Evolutionary conservation across 208 protist species (phyloP), one percentile per base, ranked within the genome.

Genomic region (Sergeia podlipaevii): DNA sequence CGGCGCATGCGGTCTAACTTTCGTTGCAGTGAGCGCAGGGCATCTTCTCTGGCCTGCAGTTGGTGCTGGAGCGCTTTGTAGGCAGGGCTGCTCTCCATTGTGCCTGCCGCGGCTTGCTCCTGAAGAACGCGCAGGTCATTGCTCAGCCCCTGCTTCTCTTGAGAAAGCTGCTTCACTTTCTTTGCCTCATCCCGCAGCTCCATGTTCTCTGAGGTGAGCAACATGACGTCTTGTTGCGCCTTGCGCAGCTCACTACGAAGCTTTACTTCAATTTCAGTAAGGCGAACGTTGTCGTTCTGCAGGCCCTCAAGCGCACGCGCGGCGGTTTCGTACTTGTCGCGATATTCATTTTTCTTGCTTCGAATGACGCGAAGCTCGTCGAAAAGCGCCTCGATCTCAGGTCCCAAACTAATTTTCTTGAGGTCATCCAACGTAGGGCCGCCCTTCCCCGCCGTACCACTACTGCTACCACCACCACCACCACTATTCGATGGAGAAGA

Each of bases 381-480:
- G 52, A 95, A 95, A 17, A 95, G 85, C 11, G 74, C 83, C 55
- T 95, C 89, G 52, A 95, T 91, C 58, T 95, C 89, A 0, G 78
- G 67, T 10, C 89, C 89, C 20, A 95, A 74, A 52, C 93, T 90
- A 11, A 95, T 67, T 47, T 79, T 79, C 48, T 77, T 72, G 17
- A 95, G 65, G 41, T 95, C 81, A 32, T 95, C 89, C 45, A 95
- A 60, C 21, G 85, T 89, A 10, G 85, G 82, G 2, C 71, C 68
- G 10, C 28, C 28, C 0, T 67, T 62, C 3, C 47, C 46, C 17
- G 47, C 24, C 18, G 17, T 44, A n/a, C 34, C 32, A 33, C 23
- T 44, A 13, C 48, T 38, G 10, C 3, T 46, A 34, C 38, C 48
- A 34, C 33, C 11, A 36, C 39, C 24, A 29, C 37, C n/a, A 32